phyloP scores from a whole-genome alignment of 305 asterid species.

The Solanum hybrid region DNA sequence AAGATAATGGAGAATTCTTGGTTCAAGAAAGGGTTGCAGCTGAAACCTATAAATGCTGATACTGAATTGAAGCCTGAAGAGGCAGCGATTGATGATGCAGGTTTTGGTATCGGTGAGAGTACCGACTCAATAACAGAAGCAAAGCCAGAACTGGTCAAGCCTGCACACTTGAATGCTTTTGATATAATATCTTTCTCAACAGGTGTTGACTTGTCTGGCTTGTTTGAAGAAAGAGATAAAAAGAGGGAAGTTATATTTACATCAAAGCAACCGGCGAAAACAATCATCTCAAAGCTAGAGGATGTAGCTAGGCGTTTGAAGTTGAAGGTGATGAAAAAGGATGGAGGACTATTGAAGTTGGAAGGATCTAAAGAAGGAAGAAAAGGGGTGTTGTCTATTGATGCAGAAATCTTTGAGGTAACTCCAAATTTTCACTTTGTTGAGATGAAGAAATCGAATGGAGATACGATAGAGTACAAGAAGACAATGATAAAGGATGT shows the following conservation, averaged over 20 bases:
- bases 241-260: constrained; percentile 45
- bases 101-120: background rate
- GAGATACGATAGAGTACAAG: constrained; percentile 64
- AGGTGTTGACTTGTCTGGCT: constrained; percentile 61
- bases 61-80: constrained; percentile 7
- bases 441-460: constrained; percentile 54
- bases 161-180: constrained; percentile 49
- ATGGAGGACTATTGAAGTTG: constrained; percentile 43
- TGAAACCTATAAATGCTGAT: constrained; percentile 2
- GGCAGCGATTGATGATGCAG: constrained; percentile 12
- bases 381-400: constrained; percentile 53
- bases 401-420: constrained; percentile 58
- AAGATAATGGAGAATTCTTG: constrained; percentile 60
- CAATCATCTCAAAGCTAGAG: constrained; percentile 50
- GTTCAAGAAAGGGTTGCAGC: constrained; percentile 36
- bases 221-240: constrained; percentile 37
- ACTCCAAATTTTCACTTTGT: constrained; percentile 52
- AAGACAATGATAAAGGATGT: constrained; percentile 51
- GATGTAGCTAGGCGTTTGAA: constrained; percentile 38
- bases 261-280: constrained; percentile 36
- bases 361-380: constrained; percentile 49
- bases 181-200: constrained; percentile 62
- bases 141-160: constrained; percentile 29
- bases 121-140: background rate
- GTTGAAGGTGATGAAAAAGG: constrained; percentile 55